Evolutionary conservation across 2,329 filamentous ascomycete genomes (phyloP).

Genomic region (Gremmenia infestans): DNA sequence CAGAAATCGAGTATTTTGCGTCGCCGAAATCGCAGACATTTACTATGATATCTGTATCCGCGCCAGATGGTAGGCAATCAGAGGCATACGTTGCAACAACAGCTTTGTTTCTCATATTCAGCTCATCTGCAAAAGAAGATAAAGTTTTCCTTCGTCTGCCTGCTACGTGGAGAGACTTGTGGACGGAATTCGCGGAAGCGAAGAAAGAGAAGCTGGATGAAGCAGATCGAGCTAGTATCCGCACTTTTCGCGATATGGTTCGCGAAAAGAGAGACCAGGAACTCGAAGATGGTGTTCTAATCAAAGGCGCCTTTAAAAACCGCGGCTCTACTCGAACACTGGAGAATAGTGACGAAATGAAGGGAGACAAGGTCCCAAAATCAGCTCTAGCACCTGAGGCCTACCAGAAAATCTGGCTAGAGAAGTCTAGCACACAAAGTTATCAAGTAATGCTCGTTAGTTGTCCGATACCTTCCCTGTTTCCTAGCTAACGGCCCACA

Average conservation of each 20-base stretch:
- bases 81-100: conserved; percentile 80
- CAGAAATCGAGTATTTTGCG: conserved; percentile 28
- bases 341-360: conserved; percentile 45
- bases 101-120: conserved; percentile 77
- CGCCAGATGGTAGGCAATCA: conserved; percentile 73
- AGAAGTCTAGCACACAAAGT: conserved; percentile 50
- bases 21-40: conserved; percentile 54
- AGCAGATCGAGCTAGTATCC: conserved; percentile 63
- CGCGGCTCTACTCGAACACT: conserved; percentile 44
- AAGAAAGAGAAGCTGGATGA: conserved; percentile 68
- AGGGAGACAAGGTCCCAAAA: conserved; percentile 31
- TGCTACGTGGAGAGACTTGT: conserved; percentile 77
- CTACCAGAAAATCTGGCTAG: conserved; percentile 54
- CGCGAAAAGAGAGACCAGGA: conserved; percentile 64
- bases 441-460: conserved; percentile 75
- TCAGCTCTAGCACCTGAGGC: conserved; percentile 29
- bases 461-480: conserved; percentile 1
- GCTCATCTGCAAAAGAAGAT: conserved; percentile 74
- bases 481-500: conserved; percentile 27
- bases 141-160: conserved; percentile 78
- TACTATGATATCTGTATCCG: conserved; percentile 70
- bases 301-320: conserved; percentile 71
- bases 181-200: conserved; percentile 68
- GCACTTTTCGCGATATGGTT: conserved; percentile 64
- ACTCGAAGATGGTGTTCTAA: conserved; percentile 67